These are phyloP conservation scores for Cyclotella choctawhatcheeana DNA, from an alignment of 108 stramenopile genomes.

Conservation along the genomic window DNA sequence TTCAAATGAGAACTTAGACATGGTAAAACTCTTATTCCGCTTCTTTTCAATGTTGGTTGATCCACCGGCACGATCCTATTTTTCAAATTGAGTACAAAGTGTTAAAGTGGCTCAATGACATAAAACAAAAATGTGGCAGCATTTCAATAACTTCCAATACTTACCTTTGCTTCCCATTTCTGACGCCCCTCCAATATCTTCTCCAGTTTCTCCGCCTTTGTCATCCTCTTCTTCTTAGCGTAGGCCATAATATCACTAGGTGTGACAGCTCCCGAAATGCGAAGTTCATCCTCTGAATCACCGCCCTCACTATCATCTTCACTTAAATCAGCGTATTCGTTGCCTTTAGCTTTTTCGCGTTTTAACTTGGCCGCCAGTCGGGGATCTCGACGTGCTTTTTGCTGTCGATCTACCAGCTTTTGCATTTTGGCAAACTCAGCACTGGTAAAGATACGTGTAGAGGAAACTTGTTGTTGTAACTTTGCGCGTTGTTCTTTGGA, in stretches of 20 bases:
- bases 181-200: conserved; percentile 78
- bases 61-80: conserved; percentile 81
- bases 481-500: conserved; percentile 75
- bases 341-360: conserved; percentile 71
- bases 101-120: background rate
- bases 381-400: conserved; percentile 74
- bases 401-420: conserved; percentile 87
- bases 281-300: conserved; percentile 72
- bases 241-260: conserved; percentile 83
- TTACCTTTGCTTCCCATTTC: conserved; percentile 75
- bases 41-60: conserved; percentile 92
- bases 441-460: conserved; percentile 82
- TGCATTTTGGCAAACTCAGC: conserved; percentile 89
- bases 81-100: background rate
- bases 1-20: conserved; percentile 73
- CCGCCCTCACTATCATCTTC: conserved; percentile 61
- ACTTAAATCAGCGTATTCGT: conserved; percentile 76
- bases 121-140: background rate
- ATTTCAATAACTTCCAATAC: conserved; percentile 1
- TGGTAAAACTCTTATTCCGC: conserved; percentile 90
- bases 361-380: conserved; percentile 81
- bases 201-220: conserved; percentile 80
- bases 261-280: conserved; percentile 71
- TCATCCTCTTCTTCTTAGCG: conserved; percentile 74
- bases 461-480: conserved; percentile 76